Conservation (phyloP, 768 basidiomycete species). For the Phylloporus sp. region DNA sequence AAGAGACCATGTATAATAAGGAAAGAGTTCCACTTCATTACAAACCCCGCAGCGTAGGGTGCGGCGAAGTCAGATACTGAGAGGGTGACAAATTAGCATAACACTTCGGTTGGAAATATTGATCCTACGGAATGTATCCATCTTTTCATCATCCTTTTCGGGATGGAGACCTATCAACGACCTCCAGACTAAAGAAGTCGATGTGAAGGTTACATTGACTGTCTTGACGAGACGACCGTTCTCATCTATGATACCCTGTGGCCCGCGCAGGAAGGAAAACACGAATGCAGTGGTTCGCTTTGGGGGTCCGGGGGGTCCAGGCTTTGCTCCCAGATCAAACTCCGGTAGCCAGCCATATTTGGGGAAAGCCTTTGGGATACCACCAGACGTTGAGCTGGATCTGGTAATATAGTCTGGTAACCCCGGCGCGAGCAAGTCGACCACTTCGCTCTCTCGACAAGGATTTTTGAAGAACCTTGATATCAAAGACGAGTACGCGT, state of each 20-base stretch:
- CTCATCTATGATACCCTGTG: not conserved
- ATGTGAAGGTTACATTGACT: not conserved
- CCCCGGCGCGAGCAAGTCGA: constrained; percentile 15
- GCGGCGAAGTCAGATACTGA: constrained; percentile 7
- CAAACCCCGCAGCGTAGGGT: constrained; percentile 2
- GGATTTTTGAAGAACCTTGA: constrained; percentile 5
- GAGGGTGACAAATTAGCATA: not conserved
- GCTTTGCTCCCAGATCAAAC: not conserved
- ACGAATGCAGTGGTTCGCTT: constrained; percentile 4
- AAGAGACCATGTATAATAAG: constrained; percentile 12
- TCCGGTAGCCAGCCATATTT: constrained; percentile 2
- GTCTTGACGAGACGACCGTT: not conserved
- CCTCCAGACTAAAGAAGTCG: not conserved
- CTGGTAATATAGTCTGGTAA: constrained; percentile 15
- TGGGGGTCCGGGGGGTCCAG: not conserved
- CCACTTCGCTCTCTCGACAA: not conserved
- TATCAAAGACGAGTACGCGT: constrained; percentile 12
- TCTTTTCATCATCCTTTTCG: constrained; percentile 6
- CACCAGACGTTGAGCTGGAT: constrained; percentile 20
- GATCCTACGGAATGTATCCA: constrained; percentile 9
- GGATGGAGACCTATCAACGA: not conserved
- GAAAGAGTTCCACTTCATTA: constrained; percentile 10
- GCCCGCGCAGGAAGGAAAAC: not conserved
- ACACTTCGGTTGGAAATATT: not conserved
- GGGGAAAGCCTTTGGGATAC: constrained; percentile 9